Conservation (phyloP, 495 filamentous ascomycete species). For the Aspergillus asperescens region DNA sequence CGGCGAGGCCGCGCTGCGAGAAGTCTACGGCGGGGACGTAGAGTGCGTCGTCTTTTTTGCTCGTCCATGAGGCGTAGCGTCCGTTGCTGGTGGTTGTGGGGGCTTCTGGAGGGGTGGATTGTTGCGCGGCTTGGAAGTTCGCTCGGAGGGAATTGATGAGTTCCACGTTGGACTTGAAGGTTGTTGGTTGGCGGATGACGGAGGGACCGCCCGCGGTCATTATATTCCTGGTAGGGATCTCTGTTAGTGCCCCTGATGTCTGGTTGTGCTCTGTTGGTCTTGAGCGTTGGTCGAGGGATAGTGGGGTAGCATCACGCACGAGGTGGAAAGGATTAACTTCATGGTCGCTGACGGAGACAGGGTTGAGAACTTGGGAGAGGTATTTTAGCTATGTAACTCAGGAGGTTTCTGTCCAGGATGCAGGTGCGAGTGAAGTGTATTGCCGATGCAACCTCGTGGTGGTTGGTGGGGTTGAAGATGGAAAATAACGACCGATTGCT, state of each 20-base stretch:
- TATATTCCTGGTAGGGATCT: constrained; percentile 60
- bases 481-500: constrained; percentile 18
- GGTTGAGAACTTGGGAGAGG: neutral
- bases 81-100: constrained; percentile 24
- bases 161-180: constrained; percentile 80
- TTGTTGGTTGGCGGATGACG: constrained; percentile 68
- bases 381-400: neutral
- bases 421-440: neutral
- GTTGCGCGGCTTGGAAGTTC: constrained; percentile 69
- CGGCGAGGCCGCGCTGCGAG: constrained; percentile 61
- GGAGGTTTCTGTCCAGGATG: neutral
- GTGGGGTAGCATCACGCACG: constrained; percentile 47
- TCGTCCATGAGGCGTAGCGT: constrained; percentile 56
- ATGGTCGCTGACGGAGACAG: constrained; percentile 31
- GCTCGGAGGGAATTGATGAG: constrained; percentile 76
- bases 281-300: neutral
- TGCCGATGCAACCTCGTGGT: no score
- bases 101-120: constrained; percentile 40
- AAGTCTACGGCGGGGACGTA: constrained; percentile 77
- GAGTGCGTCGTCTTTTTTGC: constrained; percentile 49
- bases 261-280: neutral
- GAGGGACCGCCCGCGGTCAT: constrained; percentile 68
- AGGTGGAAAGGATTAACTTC: constrained; percentile 84
- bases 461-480: neutral
- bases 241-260: constrained; percentile 10